Conservation (phyloP, 805 yeast species). For the Lipomyces yamadae region DNA sequence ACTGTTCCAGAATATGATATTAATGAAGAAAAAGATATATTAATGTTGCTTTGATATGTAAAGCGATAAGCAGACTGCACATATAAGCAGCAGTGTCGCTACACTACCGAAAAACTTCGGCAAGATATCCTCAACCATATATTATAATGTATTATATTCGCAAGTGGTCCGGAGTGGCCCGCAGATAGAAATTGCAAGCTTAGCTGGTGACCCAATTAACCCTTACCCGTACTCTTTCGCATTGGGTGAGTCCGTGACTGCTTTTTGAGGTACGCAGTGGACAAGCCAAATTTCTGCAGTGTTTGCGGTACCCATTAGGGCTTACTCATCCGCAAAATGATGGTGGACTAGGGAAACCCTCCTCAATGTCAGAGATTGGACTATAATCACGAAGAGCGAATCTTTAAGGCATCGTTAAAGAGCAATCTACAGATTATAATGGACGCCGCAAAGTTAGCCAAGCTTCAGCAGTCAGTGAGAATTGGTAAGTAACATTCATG, state of each 20-base stretch:
- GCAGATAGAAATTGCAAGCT: too few species aligned
- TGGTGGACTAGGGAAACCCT: neutral
- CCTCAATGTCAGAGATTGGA: neutral
- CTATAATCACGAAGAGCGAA: neutral
- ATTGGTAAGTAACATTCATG: constrained; percentile 56
- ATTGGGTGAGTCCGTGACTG: neutral
- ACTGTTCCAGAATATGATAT: neutral
- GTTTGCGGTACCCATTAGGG: neutral
- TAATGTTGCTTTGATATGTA: too few species aligned
- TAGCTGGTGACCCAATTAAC: too few species aligned
- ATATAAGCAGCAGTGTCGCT: too few species aligned
- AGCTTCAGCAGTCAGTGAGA: constrained; percentile 78
- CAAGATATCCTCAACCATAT: too few species aligned
- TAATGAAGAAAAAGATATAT: neutral
- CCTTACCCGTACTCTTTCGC: too few species aligned
- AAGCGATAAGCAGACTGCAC: too few species aligned
- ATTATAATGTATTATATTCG: too few species aligned
- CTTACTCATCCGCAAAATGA: neutral
- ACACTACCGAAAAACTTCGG: too few species aligned
- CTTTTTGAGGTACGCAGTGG: neutral
- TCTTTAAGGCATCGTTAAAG: neutral
- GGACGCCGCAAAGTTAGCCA: constrained; percentile 77
- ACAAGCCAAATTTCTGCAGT: neutral
- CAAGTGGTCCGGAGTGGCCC: too few species aligned
- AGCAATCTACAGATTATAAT: constrained; percentile 19